Base-by-base conservation (phyloP, 2,329 filamentous ascomycete species). In the Fusarium sp. region DNA sequence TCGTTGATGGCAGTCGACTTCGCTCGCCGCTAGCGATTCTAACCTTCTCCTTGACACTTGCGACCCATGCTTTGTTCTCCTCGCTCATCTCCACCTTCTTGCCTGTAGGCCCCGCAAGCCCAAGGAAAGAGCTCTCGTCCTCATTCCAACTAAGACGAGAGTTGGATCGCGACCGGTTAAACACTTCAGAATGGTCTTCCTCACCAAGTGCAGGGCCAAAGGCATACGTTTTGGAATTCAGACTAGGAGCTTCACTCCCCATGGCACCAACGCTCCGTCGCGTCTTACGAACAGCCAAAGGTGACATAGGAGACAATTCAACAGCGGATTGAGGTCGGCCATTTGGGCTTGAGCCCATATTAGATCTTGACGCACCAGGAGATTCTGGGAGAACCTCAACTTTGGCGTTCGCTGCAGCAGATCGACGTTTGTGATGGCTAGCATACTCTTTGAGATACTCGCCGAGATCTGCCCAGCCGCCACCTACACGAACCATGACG, bases 401-500 rank as follows among this genome's bases (percentile, higher is more conserved):
- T 76, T 86, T 88, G 61, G 86, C 83, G 52, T 85, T 85, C 14
- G 78, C 77, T 58, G 81, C 81, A 64, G 83, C 80, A 55, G 88
- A 88, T 44, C 89, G 90, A n/a, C 93, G 91, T 45, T 93, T 93
- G 79, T 99, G 96, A 78, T 99, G 96, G 64, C 91, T 90, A 11
- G 94, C 95, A 76, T 98, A 99, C 80, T 97, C 94, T 74, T 94
- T 92, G 44, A 99, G 86, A 78, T 98, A 99, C 80, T 98, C 96
- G 40, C 93, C 95, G 23, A 99, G 85, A 80, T 99, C 96, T 17
- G 95, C 94, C 96, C 96, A 99, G n/a, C 96, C 96, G 64, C 96
- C 96, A 15, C 96, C 96, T 15, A 99, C 95, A 38, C 96, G 92
- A 11, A 99, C 96, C 96, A 99, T 98, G 67, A 98, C 94, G 55